Base-by-base conservation (phyloP, 1,284 basidiomycete species). In the Ustilago xerochloae region DNA sequence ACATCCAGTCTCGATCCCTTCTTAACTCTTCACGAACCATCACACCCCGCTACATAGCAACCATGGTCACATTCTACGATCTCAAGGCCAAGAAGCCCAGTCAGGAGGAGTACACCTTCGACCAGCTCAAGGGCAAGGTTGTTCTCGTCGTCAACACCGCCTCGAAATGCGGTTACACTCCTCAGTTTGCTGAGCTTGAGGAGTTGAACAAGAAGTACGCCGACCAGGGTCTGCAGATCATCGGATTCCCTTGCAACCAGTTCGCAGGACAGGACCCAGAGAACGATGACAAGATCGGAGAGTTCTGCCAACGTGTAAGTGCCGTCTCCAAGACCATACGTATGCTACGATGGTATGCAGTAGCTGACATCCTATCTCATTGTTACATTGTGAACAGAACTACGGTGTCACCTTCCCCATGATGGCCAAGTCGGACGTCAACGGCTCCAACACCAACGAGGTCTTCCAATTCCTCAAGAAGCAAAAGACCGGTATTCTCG, bases 201-300 rank as follows among this genome's bases (percentile, higher is more conserved):
- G 87, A 86, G 7, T 86, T 97, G 33, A 90, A 94, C 85, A 90
- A 94, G 75, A 93, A 93, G 85, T 91, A 94, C 87, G 90, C 91
- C 77, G 90, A 91, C 60, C 87, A 89, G 64, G 91, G 88, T 16
- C 88, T 96, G 56, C 87, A 90, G 63, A 89, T 95, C 77, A 87
- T 96, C 61, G 93, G 94, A 2, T 95, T 95, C 87, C 93, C 93
- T 30, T 94, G 90, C 87, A 95, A 96, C 84, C 93, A 94, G 87
- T 92, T 92, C 62, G 86, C 77, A 9, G 58, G 63, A 45, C 82
- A 84, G 68, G 81, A 83, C 46, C 82, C 82, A 12, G 81, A 65
- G 16, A 59, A 76, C 36, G 81, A 83, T 49, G 79, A 82, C 5
- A 63, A 61, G 24, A 82, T 83, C 35, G 69, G 70, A 35, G 64